Percentiles rank a stretch among this genome's conserved stretches.
Evolutionary conservation across 768 basidiomycete species (phyloP).

Genomic region (Terana coerulea): DNA sequence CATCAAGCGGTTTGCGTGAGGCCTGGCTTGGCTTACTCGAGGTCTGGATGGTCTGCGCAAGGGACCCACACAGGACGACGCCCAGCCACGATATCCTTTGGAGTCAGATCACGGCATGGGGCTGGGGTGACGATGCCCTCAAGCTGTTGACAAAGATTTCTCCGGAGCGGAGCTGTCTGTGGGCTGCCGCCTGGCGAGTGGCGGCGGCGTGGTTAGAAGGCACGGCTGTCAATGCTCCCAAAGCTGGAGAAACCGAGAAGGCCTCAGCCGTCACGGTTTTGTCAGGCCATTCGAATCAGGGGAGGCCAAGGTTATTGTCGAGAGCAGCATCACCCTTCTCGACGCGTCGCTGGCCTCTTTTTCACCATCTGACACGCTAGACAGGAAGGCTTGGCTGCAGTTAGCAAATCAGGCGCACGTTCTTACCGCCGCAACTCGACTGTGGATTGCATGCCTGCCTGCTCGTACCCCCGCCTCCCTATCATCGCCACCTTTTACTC

Average conservation of each 20-base stretch:
- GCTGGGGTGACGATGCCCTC: constrained; percentile 62
- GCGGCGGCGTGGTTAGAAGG: constrained; percentile 76
- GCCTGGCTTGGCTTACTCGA: constrained; percentile 61
- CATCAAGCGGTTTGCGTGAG: constrained; percentile 31
- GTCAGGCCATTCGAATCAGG: constrained; percentile 37
- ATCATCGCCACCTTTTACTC: constrained; percentile 50
- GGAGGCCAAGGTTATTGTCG: constrained; percentile 23
- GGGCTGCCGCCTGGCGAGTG: constrained; percentile 44
- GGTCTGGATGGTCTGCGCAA: constrained; percentile 77
- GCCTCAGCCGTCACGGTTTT: constrained; percentile 30
- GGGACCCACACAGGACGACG: constrained; percentile 87
- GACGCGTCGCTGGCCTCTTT: constrained; percentile 12
- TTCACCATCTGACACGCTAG: background rate
- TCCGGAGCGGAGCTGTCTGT: constrained; percentile 25
- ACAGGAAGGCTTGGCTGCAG: constrained; percentile 9
- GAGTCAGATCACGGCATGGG: constrained; percentile 81
- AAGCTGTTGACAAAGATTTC: constrained; percentile 33
- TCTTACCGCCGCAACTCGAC: constrained; percentile 48
- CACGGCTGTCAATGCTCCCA: constrained; percentile 62
- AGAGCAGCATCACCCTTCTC: constrained; percentile 18
- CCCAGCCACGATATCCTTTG: constrained; percentile 87
- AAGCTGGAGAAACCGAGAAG: constrained; percentile 64
- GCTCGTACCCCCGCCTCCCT: constrained; percentile 35
- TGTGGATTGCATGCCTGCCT: constrained; percentile 64
- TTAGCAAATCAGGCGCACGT: constrained; percentile 34